Conservation (phyloP, 2,329 filamentous ascomycete species). For the Aspergillus oerlinghausenensis region DNA sequence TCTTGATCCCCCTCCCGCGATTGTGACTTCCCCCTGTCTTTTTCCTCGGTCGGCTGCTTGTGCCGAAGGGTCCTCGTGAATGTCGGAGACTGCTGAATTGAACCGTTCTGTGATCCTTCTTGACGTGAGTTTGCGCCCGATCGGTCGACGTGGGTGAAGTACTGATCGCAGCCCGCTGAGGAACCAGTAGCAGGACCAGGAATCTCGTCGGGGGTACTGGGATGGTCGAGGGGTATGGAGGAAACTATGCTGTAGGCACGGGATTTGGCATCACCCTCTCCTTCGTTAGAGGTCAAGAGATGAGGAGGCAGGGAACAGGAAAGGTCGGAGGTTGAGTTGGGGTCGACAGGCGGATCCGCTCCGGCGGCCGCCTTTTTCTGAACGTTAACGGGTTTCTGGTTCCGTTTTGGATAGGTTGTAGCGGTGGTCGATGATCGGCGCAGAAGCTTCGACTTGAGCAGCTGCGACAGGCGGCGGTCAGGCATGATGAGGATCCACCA, state of each 20-base stretch:
- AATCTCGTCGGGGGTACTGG: conserved; percentile 13
- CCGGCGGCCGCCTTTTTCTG: conserved; percentile 19
- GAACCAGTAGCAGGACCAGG: conserved; percentile 9
- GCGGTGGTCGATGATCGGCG: conserved; percentile 30
- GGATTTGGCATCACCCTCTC: conserved; percentile 14
- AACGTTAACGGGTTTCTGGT: neutral
- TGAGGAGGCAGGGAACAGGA: conserved; percentile 13
- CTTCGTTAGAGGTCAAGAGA: conserved; percentile 16
- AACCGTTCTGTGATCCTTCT: neutral
- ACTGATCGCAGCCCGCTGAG: conserved; percentile 6
- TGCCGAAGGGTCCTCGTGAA: neutral
- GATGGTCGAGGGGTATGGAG: conserved; percentile 15
- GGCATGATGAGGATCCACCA: conserved; percentile 21
- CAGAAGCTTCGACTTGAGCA: conserved; percentile 33
- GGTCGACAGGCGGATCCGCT: conserved; percentile 16
- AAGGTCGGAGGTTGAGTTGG: conserved; percentile 7
- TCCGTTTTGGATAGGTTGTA: neutral
- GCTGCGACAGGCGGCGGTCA: conserved; percentile 30
- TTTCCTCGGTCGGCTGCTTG: neutral
- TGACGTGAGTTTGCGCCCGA: neutral
- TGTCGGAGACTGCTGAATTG: neutral
- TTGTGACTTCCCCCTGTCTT: neutral
- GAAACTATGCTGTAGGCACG: conserved; percentile 23
- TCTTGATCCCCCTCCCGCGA: neutral
- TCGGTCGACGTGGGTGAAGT: neutral